phyloP scores from a whole-genome alignment of 345 rosid genomes.

The Carallia pectinifolia region DNA sequence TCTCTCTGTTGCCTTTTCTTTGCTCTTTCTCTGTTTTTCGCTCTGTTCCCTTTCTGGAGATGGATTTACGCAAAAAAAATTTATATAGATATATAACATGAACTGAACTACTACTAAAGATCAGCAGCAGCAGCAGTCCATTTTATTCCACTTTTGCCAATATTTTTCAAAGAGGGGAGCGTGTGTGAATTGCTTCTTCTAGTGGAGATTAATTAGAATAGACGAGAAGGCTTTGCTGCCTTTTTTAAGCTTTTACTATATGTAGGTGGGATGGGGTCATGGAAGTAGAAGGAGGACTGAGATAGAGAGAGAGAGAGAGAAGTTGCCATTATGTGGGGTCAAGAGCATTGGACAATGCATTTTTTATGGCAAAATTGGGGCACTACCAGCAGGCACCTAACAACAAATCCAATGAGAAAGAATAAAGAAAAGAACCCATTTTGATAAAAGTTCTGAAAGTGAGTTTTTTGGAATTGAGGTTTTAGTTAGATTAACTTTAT shows the following conservation, averaged over 20 bases:
- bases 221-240: neutral
- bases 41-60: slow-evolving; percentile 8
- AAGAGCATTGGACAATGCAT: slow-evolving; percentile 19
- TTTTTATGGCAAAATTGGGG: slow-evolving; percentile 13
- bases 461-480: slow-evolving; percentile 10
- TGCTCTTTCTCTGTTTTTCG: no score
- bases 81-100: neutral
- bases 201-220: no score
- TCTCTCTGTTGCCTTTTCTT: no score
- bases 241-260: no score
- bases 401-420: slow-evolving; percentile 9
- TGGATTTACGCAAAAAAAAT: no score
- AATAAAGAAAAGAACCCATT: slow-evolving; percentile 23
- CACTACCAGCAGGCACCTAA: slow-evolving; percentile 9
- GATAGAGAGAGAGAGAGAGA: no score
- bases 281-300: no score
- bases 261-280: neutral
- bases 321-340: slow-evolving; percentile 38
- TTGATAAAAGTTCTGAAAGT: slow-evolving; percentile 16
- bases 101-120: neutral
- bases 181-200: neutral
- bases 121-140: slow-evolving; percentile 23
- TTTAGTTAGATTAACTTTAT: neutral
- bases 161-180: no score
- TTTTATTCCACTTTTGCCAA: slow-evolving; percentile 3